A percentile compares a stretch with the other conserved stretches of the same genome.
Evolutionary conservation across 257 asterid genomes (phyloP).

Genomic region (Gentiana straminea): DNA sequence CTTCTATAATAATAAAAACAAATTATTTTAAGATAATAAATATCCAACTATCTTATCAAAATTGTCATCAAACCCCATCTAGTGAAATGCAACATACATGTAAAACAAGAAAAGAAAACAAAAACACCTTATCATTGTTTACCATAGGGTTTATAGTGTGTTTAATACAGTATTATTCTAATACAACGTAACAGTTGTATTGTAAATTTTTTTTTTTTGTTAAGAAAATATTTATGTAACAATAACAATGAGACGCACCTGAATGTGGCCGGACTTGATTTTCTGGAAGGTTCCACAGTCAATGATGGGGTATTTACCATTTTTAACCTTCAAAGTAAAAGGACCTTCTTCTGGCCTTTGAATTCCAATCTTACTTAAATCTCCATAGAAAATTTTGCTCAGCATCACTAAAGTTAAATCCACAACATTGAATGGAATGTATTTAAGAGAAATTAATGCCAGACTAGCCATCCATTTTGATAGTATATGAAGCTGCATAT

Average conservation of each 20-base stretch:
- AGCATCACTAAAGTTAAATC: constrained; percentile 23
- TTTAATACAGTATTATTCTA: too few relatives aligned
- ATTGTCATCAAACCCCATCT: too few relatives aligned
- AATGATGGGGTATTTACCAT: constrained; percentile 61
- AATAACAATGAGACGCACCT: constrained; percentile 23
- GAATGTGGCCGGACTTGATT: constrained; percentile 44
- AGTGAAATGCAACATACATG: too few relatives aligned
- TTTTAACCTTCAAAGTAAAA: constrained; percentile 27
- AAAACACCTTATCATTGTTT: too few relatives aligned
- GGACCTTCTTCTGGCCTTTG: constrained; percentile 57
- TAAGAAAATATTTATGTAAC: too few relatives aligned
- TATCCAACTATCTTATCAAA: too few relatives aligned
- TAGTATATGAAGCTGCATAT: constrained; percentile 42
- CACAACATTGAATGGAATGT: constrained; percentile 20
- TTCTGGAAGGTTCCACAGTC: constrained; percentile 50
- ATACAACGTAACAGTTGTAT: too few relatives aligned
- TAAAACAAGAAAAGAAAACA: too few relatives aligned
- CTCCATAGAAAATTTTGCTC: constrained; percentile 47
- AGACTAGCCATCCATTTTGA: constrained; percentile 29
- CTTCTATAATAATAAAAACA: too few relatives aligned
- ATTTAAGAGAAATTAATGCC: constrained; percentile 19
- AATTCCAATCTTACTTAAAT: constrained; percentile 41
- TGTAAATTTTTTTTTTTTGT: too few relatives aligned
- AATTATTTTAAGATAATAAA: too few relatives aligned
- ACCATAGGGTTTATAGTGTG: too few relatives aligned